Evolutionary conservation across 306 rosid species (phyloP).

Genomic region (Casuarina glauca): DNA sequence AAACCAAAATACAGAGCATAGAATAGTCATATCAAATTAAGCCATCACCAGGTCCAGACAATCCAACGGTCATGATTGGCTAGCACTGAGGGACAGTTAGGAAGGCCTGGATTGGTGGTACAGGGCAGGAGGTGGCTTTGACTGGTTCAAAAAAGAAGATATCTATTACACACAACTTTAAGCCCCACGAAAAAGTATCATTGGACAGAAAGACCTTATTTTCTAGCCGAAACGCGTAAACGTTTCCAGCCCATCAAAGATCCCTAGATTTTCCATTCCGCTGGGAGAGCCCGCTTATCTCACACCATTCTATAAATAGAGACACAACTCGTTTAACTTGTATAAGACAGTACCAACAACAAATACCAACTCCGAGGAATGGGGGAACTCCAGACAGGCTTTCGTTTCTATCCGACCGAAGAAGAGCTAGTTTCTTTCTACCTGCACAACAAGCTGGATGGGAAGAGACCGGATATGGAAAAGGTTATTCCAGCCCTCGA

Average conservation of each 20-base stretch:
- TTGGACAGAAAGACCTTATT: constrained; percentile 20
- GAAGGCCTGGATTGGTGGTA: neutral
- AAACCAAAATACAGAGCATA: too few species aligned
- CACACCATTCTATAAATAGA: constrained; percentile 15
- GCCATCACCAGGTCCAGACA: too few species aligned
- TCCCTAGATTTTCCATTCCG: constrained; percentile 31
- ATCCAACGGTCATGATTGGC: neutral
- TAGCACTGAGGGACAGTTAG: too few species aligned
- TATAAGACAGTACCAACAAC: neutral
- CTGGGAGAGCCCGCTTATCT: constrained; percentile 30
- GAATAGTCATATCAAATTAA: too few species aligned
- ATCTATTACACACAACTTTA: neutral
- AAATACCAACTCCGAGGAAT: constrained; percentile 8
- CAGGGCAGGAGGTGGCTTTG: constrained; percentile 2
- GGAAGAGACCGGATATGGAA: constrained; percentile 27
- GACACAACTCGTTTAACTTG: neutral
- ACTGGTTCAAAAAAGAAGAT: constrained; percentile 59
- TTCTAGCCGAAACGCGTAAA: constrained; percentile 58
- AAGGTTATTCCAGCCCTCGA: constrained; percentile 61
- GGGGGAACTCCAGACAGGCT: constrained; percentile 52
- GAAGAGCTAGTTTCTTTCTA: constrained; percentile 80
- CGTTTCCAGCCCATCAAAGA: constrained; percentile 27
- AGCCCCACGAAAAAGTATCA: neutral
- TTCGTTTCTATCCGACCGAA: constrained; percentile 83
- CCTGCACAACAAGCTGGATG: constrained; percentile 58